A percentile compares a stretch with the other conserved stretches of the same genome.
phyloP scores from a whole-genome alignment of 805 yeast genomes.

The Pichia manshurica region DNA sequence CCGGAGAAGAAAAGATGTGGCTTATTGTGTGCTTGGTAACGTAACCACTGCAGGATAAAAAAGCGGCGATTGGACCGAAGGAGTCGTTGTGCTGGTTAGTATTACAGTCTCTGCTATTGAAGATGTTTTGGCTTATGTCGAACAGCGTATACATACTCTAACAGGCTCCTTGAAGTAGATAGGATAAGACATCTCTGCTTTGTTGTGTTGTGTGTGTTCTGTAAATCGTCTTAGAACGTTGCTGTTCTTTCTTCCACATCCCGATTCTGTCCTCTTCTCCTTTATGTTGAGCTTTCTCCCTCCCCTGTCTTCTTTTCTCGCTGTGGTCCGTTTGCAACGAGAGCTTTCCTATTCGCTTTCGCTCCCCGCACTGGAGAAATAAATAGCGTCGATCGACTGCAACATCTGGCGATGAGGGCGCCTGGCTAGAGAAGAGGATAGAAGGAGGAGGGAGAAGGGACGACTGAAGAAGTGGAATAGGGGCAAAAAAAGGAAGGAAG shows the following conservation, averaged over 20 bases:
- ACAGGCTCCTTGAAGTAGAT: conserved; percentile 56
- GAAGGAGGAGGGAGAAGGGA: no score
- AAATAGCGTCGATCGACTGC: conserved; percentile 11
- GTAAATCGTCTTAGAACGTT: background rate
- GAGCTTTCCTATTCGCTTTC: no score
- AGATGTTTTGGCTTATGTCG: no score
- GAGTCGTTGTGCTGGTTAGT: no score
- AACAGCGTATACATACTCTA: conserved; percentile 28
- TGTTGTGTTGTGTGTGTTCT: background rate
- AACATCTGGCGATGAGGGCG: no score
- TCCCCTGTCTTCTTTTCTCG: background rate
- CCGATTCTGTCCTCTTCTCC: background rate
- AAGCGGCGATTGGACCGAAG: background rate
- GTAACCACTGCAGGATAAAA: conserved; percentile 45
- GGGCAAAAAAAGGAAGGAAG: background rate
- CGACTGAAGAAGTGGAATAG: no score
- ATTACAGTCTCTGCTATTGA: background rate
- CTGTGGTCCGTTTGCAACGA: no score
- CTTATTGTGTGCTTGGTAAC: conserved; percentile 69
- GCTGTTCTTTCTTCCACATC: background rate
- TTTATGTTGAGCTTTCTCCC: no score
- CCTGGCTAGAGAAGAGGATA: no score
- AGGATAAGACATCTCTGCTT: conserved; percentile 37
- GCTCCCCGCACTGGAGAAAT: no score
- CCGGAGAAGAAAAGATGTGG: conserved; percentile 70